These are phyloP conservation scores for Alternaria angustiovoidea DNA, from an alignment of 2,329 filamentous ascomycete genomes.

Conservation along the genomic window DNA sequence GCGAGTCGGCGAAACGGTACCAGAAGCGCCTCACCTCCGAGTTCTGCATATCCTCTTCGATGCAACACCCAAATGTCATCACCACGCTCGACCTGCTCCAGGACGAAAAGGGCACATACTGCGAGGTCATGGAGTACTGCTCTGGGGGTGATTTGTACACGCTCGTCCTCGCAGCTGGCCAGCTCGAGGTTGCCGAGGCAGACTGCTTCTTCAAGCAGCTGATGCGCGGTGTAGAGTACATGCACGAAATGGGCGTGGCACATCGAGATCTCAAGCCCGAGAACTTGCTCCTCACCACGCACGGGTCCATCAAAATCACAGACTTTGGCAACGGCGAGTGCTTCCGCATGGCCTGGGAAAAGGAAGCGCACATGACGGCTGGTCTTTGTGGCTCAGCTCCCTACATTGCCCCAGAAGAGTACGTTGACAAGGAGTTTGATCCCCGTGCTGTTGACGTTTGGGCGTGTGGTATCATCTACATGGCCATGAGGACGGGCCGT, in stretches of 20 bases:
- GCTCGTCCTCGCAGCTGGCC: conserved; percentile 86
- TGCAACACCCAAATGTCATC: conserved; percentile 97
- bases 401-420: conserved; percentile 97
- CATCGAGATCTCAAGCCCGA: conserved; percentile 97
- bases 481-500: conserved; percentile 97
- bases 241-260: conserved; percentile 99
- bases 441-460: conserved; percentile 97
- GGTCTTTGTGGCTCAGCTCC: conserved; percentile 95
- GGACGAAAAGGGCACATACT: conserved; percentile 96
- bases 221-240: conserved; percentile 98
- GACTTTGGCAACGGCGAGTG: conserved; percentile 99
- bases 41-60: conserved; percentile 96
- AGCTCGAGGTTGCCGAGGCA: conserved; percentile 89
- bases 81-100: conserved; percentile 95
- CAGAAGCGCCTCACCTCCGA: conserved; percentile 97
- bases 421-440: conserved; percentile 93
- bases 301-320: conserved; percentile 94
- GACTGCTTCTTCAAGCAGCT: conserved; percentile 99
- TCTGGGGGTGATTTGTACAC: conserved; percentile 96
- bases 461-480: conserved; percentile 99
- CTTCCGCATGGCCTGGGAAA: conserved; percentile 99
- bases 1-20: conserved; percentile 96
- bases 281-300: conserved; percentile 91
- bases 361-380: conserved; percentile 96
- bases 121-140: conserved; percentile 99